Conservation (phyloP, 192 early-diverging fungal species). For the Cladochytrium replicatum region DNA sequence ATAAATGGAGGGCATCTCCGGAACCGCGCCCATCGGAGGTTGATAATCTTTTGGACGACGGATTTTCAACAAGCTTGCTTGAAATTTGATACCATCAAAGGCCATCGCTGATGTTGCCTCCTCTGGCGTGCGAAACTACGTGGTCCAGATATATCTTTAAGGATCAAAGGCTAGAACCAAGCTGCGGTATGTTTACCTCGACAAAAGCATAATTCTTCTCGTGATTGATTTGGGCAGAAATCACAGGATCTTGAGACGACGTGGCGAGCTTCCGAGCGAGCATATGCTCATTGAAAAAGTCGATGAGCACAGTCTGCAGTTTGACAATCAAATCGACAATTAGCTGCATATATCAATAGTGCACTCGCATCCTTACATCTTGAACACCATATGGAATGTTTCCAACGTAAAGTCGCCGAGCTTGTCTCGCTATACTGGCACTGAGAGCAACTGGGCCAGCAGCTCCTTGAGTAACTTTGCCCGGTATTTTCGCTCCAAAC, state of each 20-base stretch:
- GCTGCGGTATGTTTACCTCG: slow-evolving; percentile 47
- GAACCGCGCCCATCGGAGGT: slow-evolving; percentile 33
- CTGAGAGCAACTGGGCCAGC: slow-evolving; percentile 39
- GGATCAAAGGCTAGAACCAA: background rate
- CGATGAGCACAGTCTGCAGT: slow-evolving; percentile 49
- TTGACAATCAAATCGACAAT: background rate
- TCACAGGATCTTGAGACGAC: slow-evolving; percentile 58
- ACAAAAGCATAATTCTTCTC: slow-evolving; percentile 97
- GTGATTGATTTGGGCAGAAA: slow-evolving; percentile 75
- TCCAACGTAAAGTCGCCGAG: slow-evolving; percentile 82
- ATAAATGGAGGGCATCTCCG: slow-evolving; percentile 45
- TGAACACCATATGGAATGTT: slow-evolving; percentile 62
- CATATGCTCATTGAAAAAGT: slow-evolving; percentile 86
- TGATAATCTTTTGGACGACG: slow-evolving; percentile 91
- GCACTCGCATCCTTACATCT: slow-evolving; percentile 39
- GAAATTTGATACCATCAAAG: slow-evolving; percentile 84
- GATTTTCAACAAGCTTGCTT: slow-evolving; percentile 74
- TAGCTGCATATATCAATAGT: background rate
- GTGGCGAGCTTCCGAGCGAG: slow-evolving; percentile 61
- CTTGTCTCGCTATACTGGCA: slow-evolving; percentile 59
- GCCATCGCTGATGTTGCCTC: slow-evolving; percentile 86
- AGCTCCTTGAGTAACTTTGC: slow-evolving; percentile 35
- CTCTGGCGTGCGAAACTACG: slow-evolving; percentile 73
- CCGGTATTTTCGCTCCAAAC: slow-evolving; percentile 24
- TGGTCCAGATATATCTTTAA: background rate